phyloP scores from a whole-genome alignment of 192 early-diverging fungal species.

The Coemansia sp. region DNA sequence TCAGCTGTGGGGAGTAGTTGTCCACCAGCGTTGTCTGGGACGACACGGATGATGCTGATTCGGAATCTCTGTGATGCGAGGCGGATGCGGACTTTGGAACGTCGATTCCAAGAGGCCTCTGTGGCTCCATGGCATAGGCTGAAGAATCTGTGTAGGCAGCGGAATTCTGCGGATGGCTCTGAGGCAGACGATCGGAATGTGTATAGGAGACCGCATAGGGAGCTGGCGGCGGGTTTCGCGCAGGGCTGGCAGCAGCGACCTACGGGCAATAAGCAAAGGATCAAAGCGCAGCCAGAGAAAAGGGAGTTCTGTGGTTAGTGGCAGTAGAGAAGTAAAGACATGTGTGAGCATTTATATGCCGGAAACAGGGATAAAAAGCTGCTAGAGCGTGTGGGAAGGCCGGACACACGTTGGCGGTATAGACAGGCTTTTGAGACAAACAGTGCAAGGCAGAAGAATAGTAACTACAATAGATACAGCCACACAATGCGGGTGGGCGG shows the following conservation, averaged over 20 bases:
- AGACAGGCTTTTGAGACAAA: neutral
- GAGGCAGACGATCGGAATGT: conserved; percentile 8
- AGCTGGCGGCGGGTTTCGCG: neutral
- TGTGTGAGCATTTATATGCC: neutral
- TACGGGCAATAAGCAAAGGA: conserved; percentile 9
- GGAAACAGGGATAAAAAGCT: neutral
- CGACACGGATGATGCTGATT: conserved; percentile 49
- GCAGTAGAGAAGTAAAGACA: neutral
- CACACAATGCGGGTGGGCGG: neutral
- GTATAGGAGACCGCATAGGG: neutral
- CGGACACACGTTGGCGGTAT: neutral
- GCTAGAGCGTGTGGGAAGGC: neutral
- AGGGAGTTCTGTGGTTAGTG: neutral
- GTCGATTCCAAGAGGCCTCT: conserved; percentile 36
- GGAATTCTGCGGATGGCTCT: conserved; percentile 1
- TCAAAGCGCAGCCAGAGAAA: neutral
- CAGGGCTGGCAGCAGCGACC: neutral
- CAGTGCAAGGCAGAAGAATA: conserved; percentile 11
- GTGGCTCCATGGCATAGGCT: conserved; percentile 6
- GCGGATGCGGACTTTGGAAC: conserved; percentile 16
- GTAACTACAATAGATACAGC: conserved; percentile 1
- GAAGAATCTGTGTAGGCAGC: conserved; percentile 9
- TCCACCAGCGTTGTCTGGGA: conserved; percentile 42
- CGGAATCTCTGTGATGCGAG: conserved; percentile 34
- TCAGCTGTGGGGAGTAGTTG: conserved; percentile 23